phyloP scores from a whole-genome alignment of 225 moss, liverwort and hornwort genomes.

The Bryoerythrophyllum caledonicum region DNA sequence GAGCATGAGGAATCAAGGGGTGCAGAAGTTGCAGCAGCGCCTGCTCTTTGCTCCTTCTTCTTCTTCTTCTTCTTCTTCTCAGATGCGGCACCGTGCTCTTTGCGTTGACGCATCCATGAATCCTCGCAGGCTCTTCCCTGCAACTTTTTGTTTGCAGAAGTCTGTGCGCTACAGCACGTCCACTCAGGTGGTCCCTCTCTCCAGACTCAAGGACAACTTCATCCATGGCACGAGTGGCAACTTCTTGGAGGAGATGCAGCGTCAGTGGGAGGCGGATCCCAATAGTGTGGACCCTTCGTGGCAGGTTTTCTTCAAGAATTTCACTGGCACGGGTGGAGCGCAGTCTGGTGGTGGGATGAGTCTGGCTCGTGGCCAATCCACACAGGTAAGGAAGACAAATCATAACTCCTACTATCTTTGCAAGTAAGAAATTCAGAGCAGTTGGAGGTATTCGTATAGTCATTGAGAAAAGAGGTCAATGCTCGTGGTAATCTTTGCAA shows the following conservation, averaged over 20 bases:
- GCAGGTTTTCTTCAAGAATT: conserved; percentile 89
- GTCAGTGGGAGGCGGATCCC: conserved; percentile 83
- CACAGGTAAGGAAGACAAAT: conserved; percentile 23
- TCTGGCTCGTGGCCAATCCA: conserved; percentile 28
- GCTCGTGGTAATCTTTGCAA: too few relatives aligned
- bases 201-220: conserved; percentile 82
- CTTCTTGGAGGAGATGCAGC: conserved; percentile 88
- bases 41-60: conserved; percentile 27
- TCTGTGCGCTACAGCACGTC: conserved; percentile 33
- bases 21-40: conserved; percentile 20
- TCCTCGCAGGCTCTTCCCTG: not conserved
- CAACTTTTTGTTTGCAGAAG: conserved; percentile 10
- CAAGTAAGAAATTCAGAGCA: too few relatives aligned
- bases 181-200: conserved; percentile 65
- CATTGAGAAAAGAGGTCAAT: too few relatives aligned
- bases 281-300: conserved; percentile 78
- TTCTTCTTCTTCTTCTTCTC: too few relatives aligned
- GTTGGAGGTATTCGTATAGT: too few relatives aligned
- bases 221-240: conserved; percentile 86
- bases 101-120: not conserved
- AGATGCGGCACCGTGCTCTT: not conserved
- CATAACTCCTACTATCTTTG: too few relatives aligned
- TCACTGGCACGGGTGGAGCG: conserved; percentile 57
- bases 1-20: conserved; percentile 12
- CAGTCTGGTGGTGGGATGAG: conserved; percentile 22